Evolutionary conservation across 192 early-diverging fungal genomes (phyloP).

Genomic region (Backusella circina): DNA sequence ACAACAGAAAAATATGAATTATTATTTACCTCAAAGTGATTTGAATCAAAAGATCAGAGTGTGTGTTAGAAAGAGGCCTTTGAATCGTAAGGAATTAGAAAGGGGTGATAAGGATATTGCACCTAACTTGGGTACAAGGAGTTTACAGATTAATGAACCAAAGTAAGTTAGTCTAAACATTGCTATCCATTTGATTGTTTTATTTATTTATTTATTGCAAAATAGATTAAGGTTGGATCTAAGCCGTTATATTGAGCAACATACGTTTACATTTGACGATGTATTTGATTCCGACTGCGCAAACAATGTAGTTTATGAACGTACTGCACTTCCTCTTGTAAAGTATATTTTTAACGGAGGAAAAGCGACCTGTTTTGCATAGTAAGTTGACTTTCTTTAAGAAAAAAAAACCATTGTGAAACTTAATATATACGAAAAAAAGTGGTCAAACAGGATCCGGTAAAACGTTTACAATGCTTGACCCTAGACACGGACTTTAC

Average conservation of each 20-base stretch:
- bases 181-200: too few species aligned
- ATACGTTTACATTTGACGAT: slow-evolving; percentile 95
- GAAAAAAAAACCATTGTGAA: neutral
- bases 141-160: slow-evolving; percentile 85
- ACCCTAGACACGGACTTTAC: slow-evolving; percentile 83
- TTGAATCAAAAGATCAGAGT: slow-evolving; percentile 88
- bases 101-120: slow-evolving; percentile 84
- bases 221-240: slow-evolving; percentile 87
- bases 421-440: neutral
- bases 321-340: slow-evolving; percentile 91
- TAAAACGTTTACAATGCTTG: slow-evolving; percentile 98
- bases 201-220: neutral
- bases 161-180: too few species aligned
- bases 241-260: slow-evolving; percentile 93
- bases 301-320: slow-evolving; percentile 86
- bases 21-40: slow-evolving; percentile 38
- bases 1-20: neutral
- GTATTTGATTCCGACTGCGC: slow-evolving; percentile 80
- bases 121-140: slow-evolving; percentile 55
- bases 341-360: slow-evolving; percentile 94
- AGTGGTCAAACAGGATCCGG: slow-evolving; percentile 85
- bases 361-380: slow-evolving; percentile 98
- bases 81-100: slow-evolving; percentile 82
- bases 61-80: slow-evolving; percentile 92
- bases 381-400: slow-evolving; percentile 55